phyloP scores from a whole-genome alignment of 352 stramenopile genomes.

The Phytopythium sindhum region DNA sequence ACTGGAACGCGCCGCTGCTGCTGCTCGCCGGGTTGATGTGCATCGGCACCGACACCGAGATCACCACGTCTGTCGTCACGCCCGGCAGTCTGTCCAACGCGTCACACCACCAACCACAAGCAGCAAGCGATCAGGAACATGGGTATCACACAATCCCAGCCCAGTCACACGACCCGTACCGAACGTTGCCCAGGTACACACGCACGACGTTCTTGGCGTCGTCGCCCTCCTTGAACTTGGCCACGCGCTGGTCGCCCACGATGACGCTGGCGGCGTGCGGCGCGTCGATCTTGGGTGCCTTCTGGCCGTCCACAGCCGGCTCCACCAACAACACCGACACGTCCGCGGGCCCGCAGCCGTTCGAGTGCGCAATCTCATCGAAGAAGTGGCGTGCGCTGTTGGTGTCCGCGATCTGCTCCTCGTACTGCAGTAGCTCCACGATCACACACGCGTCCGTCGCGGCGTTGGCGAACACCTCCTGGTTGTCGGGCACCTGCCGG shows the following conservation, averaged over 20 bases:
- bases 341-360: conserved; percentile 63
- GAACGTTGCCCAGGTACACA: conserved; percentile 73
- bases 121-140: neutral
- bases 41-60: conserved; percentile 78
- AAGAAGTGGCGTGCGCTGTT: conserved; percentile 76
- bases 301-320: conserved; percentile 19
- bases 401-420: conserved; percentile 38
- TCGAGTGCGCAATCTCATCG: conserved; percentile 79
- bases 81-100: conserved; percentile 35
- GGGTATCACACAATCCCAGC: too few relatives aligned
- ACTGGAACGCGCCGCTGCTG: conserved; percentile 58
- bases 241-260: conserved; percentile 74
- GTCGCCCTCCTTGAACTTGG: conserved; percentile 85
- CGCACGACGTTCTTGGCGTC: conserved; percentile 83
- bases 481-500: conserved; percentile 84
- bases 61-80: conserved; percentile 77
- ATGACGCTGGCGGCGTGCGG: conserved; percentile 42
- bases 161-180: conserved; percentile 16
- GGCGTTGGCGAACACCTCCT: conserved; percentile 85
- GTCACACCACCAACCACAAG: neutral
- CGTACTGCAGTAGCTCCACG: conserved; percentile 75
- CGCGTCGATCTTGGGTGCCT: conserved; percentile 30
- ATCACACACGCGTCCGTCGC: conserved; percentile 81
- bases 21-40: conserved; percentile 70
- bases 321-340: conserved; percentile 47